Evolutionary conservation across 2,329 filamentous ascomycete species (phyloP).

Genomic region (Aspergillus texensis): DNA sequence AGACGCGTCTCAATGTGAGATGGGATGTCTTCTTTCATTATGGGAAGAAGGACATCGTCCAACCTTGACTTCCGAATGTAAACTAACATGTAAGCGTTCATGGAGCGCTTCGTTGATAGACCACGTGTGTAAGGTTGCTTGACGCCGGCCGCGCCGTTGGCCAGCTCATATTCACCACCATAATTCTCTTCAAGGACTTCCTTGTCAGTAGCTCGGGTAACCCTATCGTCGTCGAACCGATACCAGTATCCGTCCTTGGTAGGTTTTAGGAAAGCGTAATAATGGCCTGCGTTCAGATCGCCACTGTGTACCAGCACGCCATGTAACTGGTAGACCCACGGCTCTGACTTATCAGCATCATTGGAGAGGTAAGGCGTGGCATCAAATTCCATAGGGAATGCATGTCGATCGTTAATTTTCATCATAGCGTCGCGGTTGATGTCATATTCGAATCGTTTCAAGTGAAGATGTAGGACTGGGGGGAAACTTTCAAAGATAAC

Average conservation of each 20-base stretch:
- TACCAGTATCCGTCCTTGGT: conserved; percentile 93
- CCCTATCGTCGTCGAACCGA: conserved; percentile 95
- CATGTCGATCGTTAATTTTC: conserved; percentile 71
- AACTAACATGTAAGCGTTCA: conserved; percentile 98
- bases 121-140: conserved; percentile 67
- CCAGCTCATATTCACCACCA: conserved; percentile 76
- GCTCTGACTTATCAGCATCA: conserved; percentile 81
- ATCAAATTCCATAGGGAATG: conserved; percentile 54
- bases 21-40: conserved; percentile 78
- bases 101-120: conserved; percentile 67
- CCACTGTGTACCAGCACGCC: conserved; percentile 96
- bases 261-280: conserved; percentile 96
- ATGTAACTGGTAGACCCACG: conserved; percentile 90
- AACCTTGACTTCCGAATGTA: conserved; percentile 87
- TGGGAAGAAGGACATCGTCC: conserved; percentile 78
- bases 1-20: conserved; percentile 76
- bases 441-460: conserved; percentile 98
- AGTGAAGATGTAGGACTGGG: conserved; percentile 87
- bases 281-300: conserved; percentile 95
- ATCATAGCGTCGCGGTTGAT: conserved; percentile 96
- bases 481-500: conserved; percentile 97
- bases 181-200: conserved; percentile 97
- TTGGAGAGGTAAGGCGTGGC: conserved; percentile 84
- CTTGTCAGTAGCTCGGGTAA: conserved; percentile 87
- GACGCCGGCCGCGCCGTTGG: conserved; percentile 59